These are phyloP conservation scores for Boletus patriciae DNA, from an alignment of 768 basidiomycete genomes.

Conservation along the genomic window DNA sequence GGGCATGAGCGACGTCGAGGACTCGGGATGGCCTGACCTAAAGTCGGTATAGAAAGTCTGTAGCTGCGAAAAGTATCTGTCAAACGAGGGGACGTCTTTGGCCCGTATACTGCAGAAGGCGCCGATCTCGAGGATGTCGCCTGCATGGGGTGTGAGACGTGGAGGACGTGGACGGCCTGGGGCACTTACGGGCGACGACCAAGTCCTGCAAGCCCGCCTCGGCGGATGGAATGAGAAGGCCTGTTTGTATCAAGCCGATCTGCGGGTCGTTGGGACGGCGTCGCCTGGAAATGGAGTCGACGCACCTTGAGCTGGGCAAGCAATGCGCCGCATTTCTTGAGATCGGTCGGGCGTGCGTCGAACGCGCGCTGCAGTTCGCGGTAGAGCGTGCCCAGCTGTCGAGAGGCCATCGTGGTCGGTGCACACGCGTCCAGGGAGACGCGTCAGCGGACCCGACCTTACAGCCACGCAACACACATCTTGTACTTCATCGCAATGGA, in stretches of 20 bases:
- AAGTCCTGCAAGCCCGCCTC: constrained; percentile 67
- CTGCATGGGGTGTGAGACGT: constrained; percentile 40
- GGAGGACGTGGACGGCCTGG: background rate
- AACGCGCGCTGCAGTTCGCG: constrained; percentile 68
- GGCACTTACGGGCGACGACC: constrained; percentile 64
- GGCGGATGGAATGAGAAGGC: constrained; percentile 71
- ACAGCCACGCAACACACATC: constrained; percentile 19
- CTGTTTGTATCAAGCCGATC: constrained; percentile 77
- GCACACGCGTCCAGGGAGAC: constrained; percentile 44
- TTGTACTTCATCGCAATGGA: constrained; percentile 45
- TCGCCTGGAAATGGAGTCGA: background rate
- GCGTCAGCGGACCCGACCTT: constrained; percentile 47
- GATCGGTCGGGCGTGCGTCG: constrained; percentile 60
- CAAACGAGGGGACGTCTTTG: constrained; percentile 88
- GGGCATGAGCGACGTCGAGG: constrained; percentile 2
- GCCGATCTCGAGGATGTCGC: constrained; percentile 94
- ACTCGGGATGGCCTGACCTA: constrained; percentile 43
- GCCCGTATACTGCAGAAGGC: constrained; percentile 91
- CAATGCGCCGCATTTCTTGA: constrained; percentile 61
- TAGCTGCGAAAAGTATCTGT: constrained; percentile 91
- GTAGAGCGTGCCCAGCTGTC: constrained; percentile 60
- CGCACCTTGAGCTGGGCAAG: constrained; percentile 76
- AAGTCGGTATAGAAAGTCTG: constrained; percentile 89
- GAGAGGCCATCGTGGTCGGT: constrained; percentile 44
- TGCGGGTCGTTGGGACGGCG: constrained; percentile 29